These are phyloP conservation scores for Radiomyces spectabilis DNA, from an alignment of 192 early-diverging fungal genomes.

Conservation along the genomic window DNA sequence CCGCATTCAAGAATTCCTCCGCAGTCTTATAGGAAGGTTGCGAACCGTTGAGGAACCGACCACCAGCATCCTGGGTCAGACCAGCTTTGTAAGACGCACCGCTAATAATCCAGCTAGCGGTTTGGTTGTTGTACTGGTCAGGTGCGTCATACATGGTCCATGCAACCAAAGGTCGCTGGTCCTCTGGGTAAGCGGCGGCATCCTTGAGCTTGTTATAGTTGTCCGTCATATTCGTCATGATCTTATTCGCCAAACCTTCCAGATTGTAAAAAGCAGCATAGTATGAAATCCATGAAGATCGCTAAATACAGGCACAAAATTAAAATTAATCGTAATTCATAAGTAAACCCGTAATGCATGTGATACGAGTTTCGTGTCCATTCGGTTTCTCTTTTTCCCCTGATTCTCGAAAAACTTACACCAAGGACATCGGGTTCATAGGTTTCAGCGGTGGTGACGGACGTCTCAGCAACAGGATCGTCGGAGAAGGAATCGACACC, in stretches of 20 bases:
- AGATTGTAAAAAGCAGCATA: slow-evolving; percentile 60
- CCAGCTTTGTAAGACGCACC: slow-evolving; percentile 50
- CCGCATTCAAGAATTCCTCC: slow-evolving; percentile 41
- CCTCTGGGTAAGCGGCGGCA: slow-evolving; percentile 15
- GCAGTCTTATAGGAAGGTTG: slow-evolving; percentile 26
- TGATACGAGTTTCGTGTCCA: neutral
- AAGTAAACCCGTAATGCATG: no score
- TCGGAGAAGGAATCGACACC: slow-evolving; percentile 18
- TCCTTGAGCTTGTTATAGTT: slow-evolving; percentile 53
- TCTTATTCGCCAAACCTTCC: slow-evolving; percentile 41
- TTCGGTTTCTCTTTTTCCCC: neutral
- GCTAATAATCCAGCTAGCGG: slow-evolving; percentile 52
- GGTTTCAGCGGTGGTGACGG: slow-evolving; percentile 38
- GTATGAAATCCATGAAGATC: slow-evolving; percentile 52
- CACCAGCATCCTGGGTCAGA: slow-evolving; percentile 59
- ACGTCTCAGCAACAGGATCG: slow-evolving; percentile 36
- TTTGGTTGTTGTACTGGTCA: slow-evolving; percentile 59
- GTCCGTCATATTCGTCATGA: slow-evolving; percentile 34
- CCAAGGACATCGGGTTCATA: slow-evolving; percentile 41
- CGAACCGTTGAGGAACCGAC: slow-evolving; percentile 38
- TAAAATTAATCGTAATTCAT: neutral
- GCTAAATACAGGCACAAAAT: slow-evolving; percentile 18
- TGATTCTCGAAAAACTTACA: slow-evolving; percentile 24
- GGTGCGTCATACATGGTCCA: slow-evolving; percentile 57
- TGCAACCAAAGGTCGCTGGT: slow-evolving; percentile 44